Conservation (phyloP, 106 monocot genomes). For the Gastrodia elata region DNA sequence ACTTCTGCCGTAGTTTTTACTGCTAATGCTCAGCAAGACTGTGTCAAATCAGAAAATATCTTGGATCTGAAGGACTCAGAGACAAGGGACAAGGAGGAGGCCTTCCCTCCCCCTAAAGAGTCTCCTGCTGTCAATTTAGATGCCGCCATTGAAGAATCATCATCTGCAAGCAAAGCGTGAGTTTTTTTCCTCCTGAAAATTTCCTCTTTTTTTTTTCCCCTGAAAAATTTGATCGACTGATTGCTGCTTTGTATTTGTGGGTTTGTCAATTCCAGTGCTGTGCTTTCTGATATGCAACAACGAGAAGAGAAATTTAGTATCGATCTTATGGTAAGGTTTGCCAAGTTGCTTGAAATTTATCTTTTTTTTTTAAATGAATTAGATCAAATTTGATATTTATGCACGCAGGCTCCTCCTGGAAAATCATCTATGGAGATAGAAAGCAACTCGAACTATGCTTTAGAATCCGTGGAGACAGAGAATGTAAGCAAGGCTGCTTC, state of each 20-base stretch:
- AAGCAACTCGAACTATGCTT: slow-evolving; percentile 14
- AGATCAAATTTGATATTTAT: slow-evolving; percentile 2
- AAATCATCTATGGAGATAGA: slow-evolving; percentile 64
- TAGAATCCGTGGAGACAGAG: slow-evolving; percentile 33
- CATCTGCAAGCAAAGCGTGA: slow-evolving; percentile 37
- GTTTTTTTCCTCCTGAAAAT: slow-evolving; percentile 12
- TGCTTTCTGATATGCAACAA: slow-evolving; percentile 23
- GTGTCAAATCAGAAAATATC: slow-evolving; percentile 18
- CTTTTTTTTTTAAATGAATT: slow-evolving; percentile 9
- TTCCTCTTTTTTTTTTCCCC: slow-evolving; percentile 3
- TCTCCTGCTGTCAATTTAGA: slow-evolving; percentile 11
- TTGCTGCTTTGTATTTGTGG: background rate
- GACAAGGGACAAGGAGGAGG: slow-evolving; percentile 14
- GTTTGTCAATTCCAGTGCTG: slow-evolving; percentile 22
- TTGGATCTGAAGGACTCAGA: slow-evolving; percentile 17
- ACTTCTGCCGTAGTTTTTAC: background rate
- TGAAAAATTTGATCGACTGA: background rate
- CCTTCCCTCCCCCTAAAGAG: slow-evolving; percentile 20
- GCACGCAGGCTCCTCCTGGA: slow-evolving; percentile 63
- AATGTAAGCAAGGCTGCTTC: slow-evolving; percentile 31
- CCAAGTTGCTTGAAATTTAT: slow-evolving; percentile 2
- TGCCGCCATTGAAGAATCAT: slow-evolving; percentile 22
- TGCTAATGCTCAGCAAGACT: slow-evolving; percentile 6
- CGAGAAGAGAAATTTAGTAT: slow-evolving; percentile 60
- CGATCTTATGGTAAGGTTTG: slow-evolving; percentile 77